Percentiles rank a stretch among this genome's conserved stretches.
phyloP scores from a whole-genome alignment of 2,329 filamentous ascomycete genomes.

The Chaetomiaceae sp. region DNA sequence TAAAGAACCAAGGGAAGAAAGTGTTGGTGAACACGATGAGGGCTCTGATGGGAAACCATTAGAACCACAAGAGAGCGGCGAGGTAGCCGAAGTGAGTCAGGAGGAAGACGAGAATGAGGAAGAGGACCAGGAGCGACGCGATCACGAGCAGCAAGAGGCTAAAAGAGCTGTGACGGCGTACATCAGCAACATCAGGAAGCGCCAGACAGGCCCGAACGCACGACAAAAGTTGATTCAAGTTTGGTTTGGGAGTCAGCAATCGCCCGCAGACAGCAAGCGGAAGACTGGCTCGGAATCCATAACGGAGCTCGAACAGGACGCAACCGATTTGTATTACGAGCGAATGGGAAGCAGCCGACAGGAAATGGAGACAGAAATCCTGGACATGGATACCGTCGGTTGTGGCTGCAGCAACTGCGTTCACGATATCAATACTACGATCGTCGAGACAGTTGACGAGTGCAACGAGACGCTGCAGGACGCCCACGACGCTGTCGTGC shows the following conservation, averaged over 20 bases:
- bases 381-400: not conserved
- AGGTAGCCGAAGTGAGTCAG: not conserved
- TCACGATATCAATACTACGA: not conserved
- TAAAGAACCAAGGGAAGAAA: not conserved
- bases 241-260: too few species aligned
- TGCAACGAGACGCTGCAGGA: not conserved
- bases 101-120: not conserved
- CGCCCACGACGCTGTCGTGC: not conserved
- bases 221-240: not conserved
- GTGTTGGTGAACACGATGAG: not conserved
- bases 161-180: not conserved
- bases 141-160: not conserved
- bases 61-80: not conserved
- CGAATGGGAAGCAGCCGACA: not conserved
- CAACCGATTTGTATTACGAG: not conserved
- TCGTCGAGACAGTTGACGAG: too few species aligned
- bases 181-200: not conserved
- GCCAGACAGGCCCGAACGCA: not conserved
- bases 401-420: constrained; percentile 1
- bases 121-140: not conserved
- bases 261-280: not conserved
- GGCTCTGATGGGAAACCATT: not conserved
- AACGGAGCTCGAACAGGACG: not conserved
- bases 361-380: not conserved
- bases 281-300: not conserved